A percentile compares a stretch with the other conserved stretches of the same genome.
phyloP scores from a whole-genome alignment of 1,284 basidiomycete genomes.

The Stygiomarasmius scandens region DNA sequence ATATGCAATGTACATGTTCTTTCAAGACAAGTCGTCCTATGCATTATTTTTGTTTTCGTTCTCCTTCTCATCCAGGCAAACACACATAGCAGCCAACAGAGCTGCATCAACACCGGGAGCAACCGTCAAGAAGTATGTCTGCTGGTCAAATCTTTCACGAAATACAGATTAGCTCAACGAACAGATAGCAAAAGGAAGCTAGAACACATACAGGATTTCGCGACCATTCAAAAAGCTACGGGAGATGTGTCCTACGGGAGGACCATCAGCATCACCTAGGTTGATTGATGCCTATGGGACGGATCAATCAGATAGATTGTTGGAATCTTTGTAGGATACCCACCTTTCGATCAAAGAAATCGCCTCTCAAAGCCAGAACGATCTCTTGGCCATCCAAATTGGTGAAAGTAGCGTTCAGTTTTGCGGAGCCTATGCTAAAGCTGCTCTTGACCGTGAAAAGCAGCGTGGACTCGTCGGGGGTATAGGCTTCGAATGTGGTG shows the following conservation, averaged over 20 bases:
- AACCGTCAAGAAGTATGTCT: slow-evolving; percentile 14
- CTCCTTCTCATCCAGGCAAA: slow-evolving; percentile 18
- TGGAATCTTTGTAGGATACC: background rate
- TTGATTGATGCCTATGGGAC: slow-evolving; percentile 9
- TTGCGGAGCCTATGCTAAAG: slow-evolving; percentile 12
- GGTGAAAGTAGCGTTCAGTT: slow-evolving; percentile 13
- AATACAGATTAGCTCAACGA: background rate
- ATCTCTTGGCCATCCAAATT: slow-evolving; percentile 11
- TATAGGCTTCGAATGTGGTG: slow-evolving; percentile 15
- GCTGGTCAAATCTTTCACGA: slow-evolving; percentile 4
- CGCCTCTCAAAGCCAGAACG: slow-evolving; percentile 12
- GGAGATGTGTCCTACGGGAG: slow-evolving; percentile 11
- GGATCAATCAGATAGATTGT: background rate
- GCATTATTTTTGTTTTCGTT: slow-evolving; percentile 14
- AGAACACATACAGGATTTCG: slow-evolving; percentile 7
- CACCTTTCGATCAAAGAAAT: slow-evolving; percentile 17
- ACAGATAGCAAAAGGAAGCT: background rate
- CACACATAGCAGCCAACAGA: slow-evolving; percentile 15
- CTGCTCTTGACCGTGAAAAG: slow-evolving; percentile 16
- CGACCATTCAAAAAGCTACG: slow-evolving; percentile 16
- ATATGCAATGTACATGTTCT: too few species aligned
- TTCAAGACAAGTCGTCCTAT: too few species aligned
- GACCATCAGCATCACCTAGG: slow-evolving; percentile 9
- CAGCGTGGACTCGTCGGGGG: slow-evolving; percentile 13
- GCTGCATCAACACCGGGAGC: slow-evolving; percentile 14